Evolutionary conservation across 2,329 filamentous ascomycete genomes (phyloP).

Genomic region (Chaetothyriales sp.): DNA sequence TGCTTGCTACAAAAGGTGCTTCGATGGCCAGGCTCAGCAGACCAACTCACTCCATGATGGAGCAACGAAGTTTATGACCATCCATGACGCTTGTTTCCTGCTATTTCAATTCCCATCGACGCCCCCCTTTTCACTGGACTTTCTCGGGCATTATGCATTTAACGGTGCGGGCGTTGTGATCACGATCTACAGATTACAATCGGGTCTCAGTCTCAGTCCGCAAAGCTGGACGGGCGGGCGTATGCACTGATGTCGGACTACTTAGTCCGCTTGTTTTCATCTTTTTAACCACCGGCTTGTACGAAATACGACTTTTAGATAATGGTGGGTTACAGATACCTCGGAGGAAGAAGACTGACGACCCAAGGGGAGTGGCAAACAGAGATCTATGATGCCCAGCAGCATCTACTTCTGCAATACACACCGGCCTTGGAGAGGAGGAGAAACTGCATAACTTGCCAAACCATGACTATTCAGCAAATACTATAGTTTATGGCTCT

Average conservation of each 20-base stretch:
- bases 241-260: background rate
- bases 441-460: background rate
- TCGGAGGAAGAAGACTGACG: too few relatives aligned
- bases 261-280: background rate
- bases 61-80: background rate
- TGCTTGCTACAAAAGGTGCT: too few relatives aligned
- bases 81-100: background rate
- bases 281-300: too few relatives aligned
- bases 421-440: background rate
- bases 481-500: background rate
- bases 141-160: background rate
- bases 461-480: background rate
- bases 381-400: too few relatives aligned
- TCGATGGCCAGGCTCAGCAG: background rate
- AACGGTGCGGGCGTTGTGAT: background rate
- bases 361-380: too few relatives aligned
- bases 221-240: background rate
- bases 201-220: too few relatives aligned
- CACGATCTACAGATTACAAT: background rate
- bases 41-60: background rate
- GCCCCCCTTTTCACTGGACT: background rate
- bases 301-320: too few relatives aligned
- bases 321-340: too few relatives aligned
- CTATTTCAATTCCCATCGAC: too few relatives aligned
- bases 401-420: background rate